Conservation (phyloP, 129 eudicot species). For the Oenanthe sinensis region DNA sequence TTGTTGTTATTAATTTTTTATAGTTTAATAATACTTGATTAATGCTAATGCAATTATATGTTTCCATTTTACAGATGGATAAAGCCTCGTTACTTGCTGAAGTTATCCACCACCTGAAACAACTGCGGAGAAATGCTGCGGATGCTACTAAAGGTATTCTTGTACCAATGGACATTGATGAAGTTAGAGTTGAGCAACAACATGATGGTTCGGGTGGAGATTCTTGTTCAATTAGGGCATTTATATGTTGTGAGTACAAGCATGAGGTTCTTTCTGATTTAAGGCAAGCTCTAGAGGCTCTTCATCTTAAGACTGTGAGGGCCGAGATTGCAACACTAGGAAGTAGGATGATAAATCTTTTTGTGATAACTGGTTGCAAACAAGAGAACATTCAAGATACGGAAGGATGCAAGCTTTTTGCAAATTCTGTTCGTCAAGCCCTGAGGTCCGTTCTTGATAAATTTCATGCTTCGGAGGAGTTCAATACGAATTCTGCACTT, state of each 20-base stretch:
- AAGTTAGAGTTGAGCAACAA: constrained; percentile 66
- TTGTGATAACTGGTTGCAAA: constrained; percentile 44
- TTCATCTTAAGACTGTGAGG: constrained; percentile 45
- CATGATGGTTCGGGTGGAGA: constrained; percentile 22
- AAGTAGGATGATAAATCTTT: constrained; percentile 58
- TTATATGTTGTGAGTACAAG: constrained; percentile 66
- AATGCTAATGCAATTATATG: constrained; percentile 6
- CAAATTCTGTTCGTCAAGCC: constrained; percentile 43
- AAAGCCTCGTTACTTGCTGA: constrained; percentile 79
- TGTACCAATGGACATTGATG: constrained; percentile 65
- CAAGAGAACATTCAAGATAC: constrained; percentile 28
- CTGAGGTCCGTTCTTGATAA: constrained; percentile 71
- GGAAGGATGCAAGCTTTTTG: constrained; percentile 22
- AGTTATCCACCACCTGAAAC: constrained; percentile 49
- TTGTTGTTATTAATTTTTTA: neutral
- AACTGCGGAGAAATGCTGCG: constrained; percentile 32
- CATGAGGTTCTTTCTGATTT: constrained; percentile 60
- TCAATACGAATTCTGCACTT: constrained; percentile 30
- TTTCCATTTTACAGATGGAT: constrained; percentile 57
- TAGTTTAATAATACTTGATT: neutral
- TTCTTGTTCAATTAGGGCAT: constrained; percentile 42
- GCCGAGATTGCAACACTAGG: constrained; percentile 75
- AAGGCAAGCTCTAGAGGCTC: constrained; percentile 50
- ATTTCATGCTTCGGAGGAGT: constrained; percentile 71
- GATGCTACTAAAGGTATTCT: constrained; percentile 63